Percentiles rank a stretch among this genome's conserved stretches.
These are phyloP conservation scores for Haplosporangium sp. DNA, from an alignment of 371 early-diverging fungal species.

Conservation along the genomic window DNA sequence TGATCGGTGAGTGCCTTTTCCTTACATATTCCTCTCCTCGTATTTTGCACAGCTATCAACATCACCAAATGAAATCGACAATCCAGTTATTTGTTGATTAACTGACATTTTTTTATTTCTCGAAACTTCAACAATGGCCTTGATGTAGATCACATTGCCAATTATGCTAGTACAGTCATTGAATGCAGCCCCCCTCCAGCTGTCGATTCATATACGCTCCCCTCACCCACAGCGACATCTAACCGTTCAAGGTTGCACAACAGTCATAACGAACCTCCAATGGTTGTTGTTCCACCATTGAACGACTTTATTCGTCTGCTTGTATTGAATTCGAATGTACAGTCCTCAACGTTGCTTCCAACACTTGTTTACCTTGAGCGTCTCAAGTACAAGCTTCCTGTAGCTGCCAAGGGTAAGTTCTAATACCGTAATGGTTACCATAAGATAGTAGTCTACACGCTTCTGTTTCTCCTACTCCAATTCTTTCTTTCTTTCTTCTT, in stretches of 20 bases:
- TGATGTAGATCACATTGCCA: constrained; percentile 56
- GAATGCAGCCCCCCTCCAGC: constrained; percentile 60
- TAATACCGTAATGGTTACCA: background rate
- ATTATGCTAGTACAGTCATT: constrained; percentile 63
- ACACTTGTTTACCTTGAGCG: constrained; percentile 70
- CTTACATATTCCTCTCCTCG: background rate
- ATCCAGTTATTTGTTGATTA: background rate
- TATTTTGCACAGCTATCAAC: background rate
- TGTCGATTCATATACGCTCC: constrained; percentile 31
- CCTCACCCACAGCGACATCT: constrained; percentile 44
- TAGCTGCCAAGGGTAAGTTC: constrained; percentile 53
- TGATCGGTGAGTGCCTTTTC: constrained; percentile 46
- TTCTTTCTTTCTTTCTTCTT: background rate
- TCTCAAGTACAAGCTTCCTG: constrained; percentile 57
- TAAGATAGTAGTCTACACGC: no score
- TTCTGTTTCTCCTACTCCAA: no score
- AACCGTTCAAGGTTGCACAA: constrained; percentile 33
- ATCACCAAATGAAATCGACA: background rate
- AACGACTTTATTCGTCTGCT: constrained; percentile 65
- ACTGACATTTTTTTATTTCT: background rate
- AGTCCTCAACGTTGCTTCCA: constrained; percentile 68
- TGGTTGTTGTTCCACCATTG: constrained; percentile 59
- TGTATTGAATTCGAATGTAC: constrained; percentile 68
- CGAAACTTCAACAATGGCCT: background rate
- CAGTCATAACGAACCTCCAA: constrained; percentile 20